Base-by-base conservation (phyloP, 2,329 filamentous ascomycete species). In the Cordyceps javanica region DNA sequence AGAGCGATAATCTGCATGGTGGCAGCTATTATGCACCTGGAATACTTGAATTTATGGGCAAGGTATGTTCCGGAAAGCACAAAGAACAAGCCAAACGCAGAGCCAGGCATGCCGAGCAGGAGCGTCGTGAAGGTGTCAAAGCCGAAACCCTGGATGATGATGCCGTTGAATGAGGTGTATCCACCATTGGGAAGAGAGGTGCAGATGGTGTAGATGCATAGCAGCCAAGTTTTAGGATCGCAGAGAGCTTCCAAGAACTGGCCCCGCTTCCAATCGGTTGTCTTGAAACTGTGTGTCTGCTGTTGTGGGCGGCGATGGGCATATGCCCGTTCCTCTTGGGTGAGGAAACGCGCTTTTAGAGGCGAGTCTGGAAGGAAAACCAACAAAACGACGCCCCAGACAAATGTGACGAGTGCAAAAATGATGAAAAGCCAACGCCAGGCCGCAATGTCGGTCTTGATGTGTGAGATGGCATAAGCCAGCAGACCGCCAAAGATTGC, bases 151-250 rank as follows among this genome's bases (percentile, higher is more conserved):
- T 70, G 70, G 5, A 87, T 66, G 57, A 86, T 83, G n/a, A 86
- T 68, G 0, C 82, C 81, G 0, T 82, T 82, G 57, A 86, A 86
- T 6, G 77, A 81, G 63, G 81, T 85, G 7, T 79, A 80, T 4
- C 85, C 81, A 10, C 75, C 72, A 1, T 82, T 79, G 2, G 81
- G 81, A 25, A 83, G 76, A 64, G 85, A 86, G 39, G 83, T 76
- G 26, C 82, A 73, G 23, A 86, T 67, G 0, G 77, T 72, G 69
- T 86, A 79, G 39, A 82, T 61, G 59, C 82, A 81, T 3, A 84
- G 66, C 25, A 83, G 74, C 80, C 81, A 85, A 0, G 80, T 81
- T 68, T 84, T 83, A 0, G 80, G 77, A 61, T 85, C 82, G 10
- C 65, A 59, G 0, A 75, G 60, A 1, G 76, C 75, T 62, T 79